Evolutionary conservation across 345 rosid species (phyloP).

Genomic region (Arabis alpina): DNA sequence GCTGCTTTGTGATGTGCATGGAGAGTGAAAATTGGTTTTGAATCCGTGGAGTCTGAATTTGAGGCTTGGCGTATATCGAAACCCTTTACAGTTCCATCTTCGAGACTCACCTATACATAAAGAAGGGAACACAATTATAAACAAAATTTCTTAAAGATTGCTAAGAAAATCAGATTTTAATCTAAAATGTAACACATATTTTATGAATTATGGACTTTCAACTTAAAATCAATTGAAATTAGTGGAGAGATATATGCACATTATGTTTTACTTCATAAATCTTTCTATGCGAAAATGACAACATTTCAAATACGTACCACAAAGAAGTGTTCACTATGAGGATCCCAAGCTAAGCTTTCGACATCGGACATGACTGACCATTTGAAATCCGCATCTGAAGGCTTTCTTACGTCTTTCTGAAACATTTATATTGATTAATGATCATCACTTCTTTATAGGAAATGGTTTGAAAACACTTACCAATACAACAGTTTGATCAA

Average conservation of each 20-base stretch:
- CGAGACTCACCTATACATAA: slow-evolving; percentile 65
- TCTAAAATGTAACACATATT: too few species aligned
- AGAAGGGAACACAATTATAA: too few species aligned
- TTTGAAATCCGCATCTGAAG: slow-evolving; percentile 73
- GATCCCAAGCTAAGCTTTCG: slow-evolving; percentile 95
- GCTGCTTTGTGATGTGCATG: slow-evolving; percentile 87
- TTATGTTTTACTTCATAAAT: too few species aligned
- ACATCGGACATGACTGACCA: slow-evolving; percentile 79
- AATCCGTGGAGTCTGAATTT: slow-evolving; percentile 51
- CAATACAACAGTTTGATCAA: slow-evolving; percentile 87
- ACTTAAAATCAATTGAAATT: too few species aligned
- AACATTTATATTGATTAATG: slow-evolving; percentile 14
- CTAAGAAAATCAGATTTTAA: too few species aligned
- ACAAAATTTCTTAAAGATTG: too few species aligned
- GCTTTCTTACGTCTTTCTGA: slow-evolving; percentile 83
- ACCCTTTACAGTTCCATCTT: slow-evolving; percentile 89
- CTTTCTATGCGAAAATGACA: too few species aligned
- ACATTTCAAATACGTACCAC: slow-evolving; percentile 41
- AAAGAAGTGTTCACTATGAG: slow-evolving; percentile 74
- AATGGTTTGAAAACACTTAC: slow-evolving; percentile 47
- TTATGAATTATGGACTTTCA: too few species aligned
- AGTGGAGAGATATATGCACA: too few species aligned
- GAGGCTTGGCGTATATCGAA: slow-evolving; percentile 58
- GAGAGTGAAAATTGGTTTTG: slow-evolving; percentile 67
- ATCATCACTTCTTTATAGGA: background rate